Evolutionary conservation across 2,329 filamentous ascomycete genomes (phyloP).

Genomic region (Nemania abortiva): DNA sequence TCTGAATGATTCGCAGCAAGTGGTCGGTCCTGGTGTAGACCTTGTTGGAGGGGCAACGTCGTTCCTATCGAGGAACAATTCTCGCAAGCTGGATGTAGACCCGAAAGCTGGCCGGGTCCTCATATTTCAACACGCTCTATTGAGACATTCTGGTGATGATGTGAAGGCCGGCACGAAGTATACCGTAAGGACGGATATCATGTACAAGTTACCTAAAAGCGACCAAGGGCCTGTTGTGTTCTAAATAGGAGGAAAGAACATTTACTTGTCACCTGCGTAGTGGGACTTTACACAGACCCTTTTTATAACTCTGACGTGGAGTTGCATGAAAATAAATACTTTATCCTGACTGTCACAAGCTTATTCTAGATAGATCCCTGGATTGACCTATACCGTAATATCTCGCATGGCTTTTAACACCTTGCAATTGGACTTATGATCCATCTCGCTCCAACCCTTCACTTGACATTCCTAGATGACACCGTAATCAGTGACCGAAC

Average conservation of each 20-base stretch:
- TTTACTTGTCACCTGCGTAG: no score
- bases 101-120: conserved; percentile 69
- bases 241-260: not conserved
- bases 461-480: conserved; percentile 57
- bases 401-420: conserved; percentile 55
- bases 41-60: conserved; percentile 67
- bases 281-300: no score
- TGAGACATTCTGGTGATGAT: conserved; percentile 66
- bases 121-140: conserved; percentile 67
- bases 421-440: conserved; percentile 61
- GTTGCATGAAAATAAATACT: not conserved
- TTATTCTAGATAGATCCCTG: not conserved
- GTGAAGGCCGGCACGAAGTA: conserved; percentile 67
- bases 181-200: conserved; percentile 67
- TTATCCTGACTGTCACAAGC: not conserved
- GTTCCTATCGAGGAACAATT: conserved; percentile 61
- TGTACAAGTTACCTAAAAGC: conserved; percentile 54
- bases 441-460: conserved; percentile 57
- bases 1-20: conserved; percentile 62
- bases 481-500: not conserved
- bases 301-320: not conserved
- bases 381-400: conserved; percentile 51
- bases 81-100: conserved; percentile 63
- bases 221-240: not conserved
- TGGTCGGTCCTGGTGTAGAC: conserved; percentile 49